Percentiles rank a stretch among this genome's conserved stretches.
These are phyloP conservation scores for Monilinia vaccinii-corymbosi DNA, from an alignment of 2,329 filamentous ascomycete genomes.

Conservation along the genomic window DNA sequence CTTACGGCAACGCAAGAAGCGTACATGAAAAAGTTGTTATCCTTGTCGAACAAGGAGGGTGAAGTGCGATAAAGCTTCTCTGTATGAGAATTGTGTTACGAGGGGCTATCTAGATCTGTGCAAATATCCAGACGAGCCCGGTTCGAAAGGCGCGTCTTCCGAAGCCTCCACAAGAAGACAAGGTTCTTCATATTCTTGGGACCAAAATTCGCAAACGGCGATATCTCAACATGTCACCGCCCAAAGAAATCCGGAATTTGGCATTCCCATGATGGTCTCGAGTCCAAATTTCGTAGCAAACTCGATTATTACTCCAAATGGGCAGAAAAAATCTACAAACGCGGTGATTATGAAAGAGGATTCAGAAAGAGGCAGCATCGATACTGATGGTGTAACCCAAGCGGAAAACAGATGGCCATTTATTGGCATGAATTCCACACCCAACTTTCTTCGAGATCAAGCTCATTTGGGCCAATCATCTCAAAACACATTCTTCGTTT, in stretches of 20 bases:
- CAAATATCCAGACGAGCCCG: background rate
- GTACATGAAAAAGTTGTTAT: background rate
- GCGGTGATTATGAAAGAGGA: background rate
- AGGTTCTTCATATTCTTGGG: background rate
- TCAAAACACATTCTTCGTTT: conserved; percentile 31
- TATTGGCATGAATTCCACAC: background rate
- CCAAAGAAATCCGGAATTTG: background rate
- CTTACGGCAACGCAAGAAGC: background rate
- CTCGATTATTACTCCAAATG: background rate
- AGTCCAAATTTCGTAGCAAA: background rate
- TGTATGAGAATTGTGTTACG: background rate
- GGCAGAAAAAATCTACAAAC: background rate
- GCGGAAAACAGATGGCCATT: background rate
- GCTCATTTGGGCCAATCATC: background rate
- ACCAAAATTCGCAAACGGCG: background rate
- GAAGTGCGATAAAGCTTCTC: background rate
- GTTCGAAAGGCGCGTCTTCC: background rate
- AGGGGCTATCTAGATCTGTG: background rate
- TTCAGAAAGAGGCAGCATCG: background rate
- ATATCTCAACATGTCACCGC: background rate
- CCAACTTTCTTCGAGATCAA: background rate
- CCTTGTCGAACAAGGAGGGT: background rate
- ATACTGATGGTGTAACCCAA: background rate
- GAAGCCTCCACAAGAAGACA: background rate
- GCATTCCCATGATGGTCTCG: background rate